phyloP scores from a whole-genome alignment of 2,329 filamentous ascomycete genomes.

The Exophiala viscosa region DNA sequence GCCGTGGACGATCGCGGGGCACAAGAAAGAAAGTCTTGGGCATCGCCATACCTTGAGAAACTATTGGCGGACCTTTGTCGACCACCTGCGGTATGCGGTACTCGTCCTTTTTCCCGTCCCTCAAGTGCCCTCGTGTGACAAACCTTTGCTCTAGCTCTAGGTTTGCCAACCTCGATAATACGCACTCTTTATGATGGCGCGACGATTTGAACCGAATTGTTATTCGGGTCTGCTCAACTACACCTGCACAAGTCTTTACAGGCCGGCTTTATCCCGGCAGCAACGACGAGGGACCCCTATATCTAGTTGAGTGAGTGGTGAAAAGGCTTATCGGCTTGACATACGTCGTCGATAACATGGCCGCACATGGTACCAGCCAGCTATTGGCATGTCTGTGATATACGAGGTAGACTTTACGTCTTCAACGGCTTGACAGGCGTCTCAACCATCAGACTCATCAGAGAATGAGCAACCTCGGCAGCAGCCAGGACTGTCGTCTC shows the following conservation, averaged over 20 bases:
- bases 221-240: too few relatives aligned
- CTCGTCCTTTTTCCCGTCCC: too few relatives aligned
- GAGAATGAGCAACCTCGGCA: constrained; percentile 52
- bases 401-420: neutral
- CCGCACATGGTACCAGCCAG: too few relatives aligned
- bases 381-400: neutral
- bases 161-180: too few relatives aligned
- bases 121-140: neutral
- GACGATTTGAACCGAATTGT: neutral
- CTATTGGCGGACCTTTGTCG: too few relatives aligned
- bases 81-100: too few relatives aligned
- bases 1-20: neutral
- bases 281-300: too few relatives aligned
- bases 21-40: neutral
- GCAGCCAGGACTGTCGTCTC: constrained; percentile 54
- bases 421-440: constrained; percentile 25
- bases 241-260: too few relatives aligned
- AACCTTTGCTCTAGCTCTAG: neutral
- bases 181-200: neutral
- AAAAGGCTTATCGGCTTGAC: too few relatives aligned
- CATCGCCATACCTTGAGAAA: neutral
- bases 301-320: too few relatives aligned
- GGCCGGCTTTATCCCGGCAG: too few relatives aligned
- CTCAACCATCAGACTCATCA: constrained; percentile 34
- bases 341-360: too few relatives aligned